A percentile compares a stretch with the other conserved stretches of the same genome.
These are phyloP conservation scores for Penicillium corylophilum DNA, from an alignment of 2,329 filamentous ascomycete genomes.

Conservation along the genomic window DNA sequence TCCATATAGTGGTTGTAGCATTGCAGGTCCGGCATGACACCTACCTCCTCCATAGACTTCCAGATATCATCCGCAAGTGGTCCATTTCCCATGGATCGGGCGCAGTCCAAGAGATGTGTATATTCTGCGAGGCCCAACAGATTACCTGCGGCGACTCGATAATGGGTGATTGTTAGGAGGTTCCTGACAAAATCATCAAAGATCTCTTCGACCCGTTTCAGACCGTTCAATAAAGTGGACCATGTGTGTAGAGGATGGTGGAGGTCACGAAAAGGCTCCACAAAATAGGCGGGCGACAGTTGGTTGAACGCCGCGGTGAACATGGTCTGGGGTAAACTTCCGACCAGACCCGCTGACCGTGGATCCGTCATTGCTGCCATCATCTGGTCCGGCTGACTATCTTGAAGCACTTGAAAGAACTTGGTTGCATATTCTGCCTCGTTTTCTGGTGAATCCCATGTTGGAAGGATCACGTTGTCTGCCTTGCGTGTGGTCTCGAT, in stretches of 20 bases:
- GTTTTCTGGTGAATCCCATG: conserved; percentile 13
- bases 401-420: conserved; percentile 31
- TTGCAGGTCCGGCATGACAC: conserved; percentile 7
- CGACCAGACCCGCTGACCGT: conserved; percentile 29
- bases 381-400: conserved; percentile 43
- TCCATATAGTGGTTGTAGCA: conserved; percentile 59
- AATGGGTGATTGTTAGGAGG: conserved; percentile 38
- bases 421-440: conserved; percentile 9
- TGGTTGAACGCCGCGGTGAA: conserved; percentile 65
- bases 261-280: conserved; percentile 48
- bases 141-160: conserved; percentile 38
- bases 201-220: conserved; percentile 38
- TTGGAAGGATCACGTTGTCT: neutral
- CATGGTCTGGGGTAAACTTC: conserved; percentile 52
- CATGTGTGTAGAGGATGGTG: conserved; percentile 52
- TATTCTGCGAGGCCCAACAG: conserved; percentile 50
- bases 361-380: conserved; percentile 37
- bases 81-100: conserved; percentile 48
- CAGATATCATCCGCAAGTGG: conserved; percentile 49
- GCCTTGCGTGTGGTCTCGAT: neutral
- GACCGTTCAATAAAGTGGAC: conserved; percentile 44
- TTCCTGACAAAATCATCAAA: conserved; percentile 42
- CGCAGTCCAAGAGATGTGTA: conserved; percentile 53
- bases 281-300: conserved; percentile 58
- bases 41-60: conserved; percentile 40